These are phyloP conservation scores for Moesziomyces globuligerus DNA, from an alignment of 1,284 basidiomycete species.

Conservation along the genomic window DNA sequence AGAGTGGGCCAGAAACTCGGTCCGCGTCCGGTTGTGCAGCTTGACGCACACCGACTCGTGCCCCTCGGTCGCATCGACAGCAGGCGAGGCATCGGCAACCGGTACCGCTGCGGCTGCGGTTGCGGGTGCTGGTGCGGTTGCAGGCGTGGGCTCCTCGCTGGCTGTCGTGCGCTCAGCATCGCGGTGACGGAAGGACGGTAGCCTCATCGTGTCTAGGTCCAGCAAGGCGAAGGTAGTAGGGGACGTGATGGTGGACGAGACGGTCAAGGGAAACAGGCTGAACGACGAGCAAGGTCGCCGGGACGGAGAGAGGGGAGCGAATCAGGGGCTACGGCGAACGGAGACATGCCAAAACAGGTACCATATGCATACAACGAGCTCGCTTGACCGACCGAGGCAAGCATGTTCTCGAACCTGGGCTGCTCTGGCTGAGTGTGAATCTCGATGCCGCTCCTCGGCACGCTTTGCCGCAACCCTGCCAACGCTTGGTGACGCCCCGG, in stretches of 20 bases:
- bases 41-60: conserved; percentile 23
- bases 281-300: neutral
- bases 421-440: too few relatives aligned
- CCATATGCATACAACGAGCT: too few relatives aligned
- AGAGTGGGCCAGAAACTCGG: conserved; percentile 27
- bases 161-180: conserved; percentile 17
- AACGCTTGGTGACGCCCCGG: too few relatives aligned
- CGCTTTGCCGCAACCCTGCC: too few relatives aligned
- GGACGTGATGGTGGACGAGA: neutral
- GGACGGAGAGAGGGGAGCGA: neutral
- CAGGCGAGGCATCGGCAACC: too few relatives aligned
- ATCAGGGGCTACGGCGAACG: neutral
- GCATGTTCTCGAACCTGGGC: neutral
- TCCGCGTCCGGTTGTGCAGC: conserved; percentile 31
- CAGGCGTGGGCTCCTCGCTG: conserved; percentile 9
- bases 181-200: conserved; percentile 18
- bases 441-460: too few relatives aligned
- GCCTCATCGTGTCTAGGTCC: conserved; percentile 14
- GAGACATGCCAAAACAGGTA: too few relatives aligned
- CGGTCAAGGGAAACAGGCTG: neutral
- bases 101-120: neutral
- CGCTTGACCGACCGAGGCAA: neutral
- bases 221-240: too few relatives aligned
- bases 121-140: neutral
- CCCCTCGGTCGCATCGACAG: conserved; percentile 3